A percentile compares a stretch with the other conserved stretches of the same genome.
Evolutionary conservation across 495 filamentous ascomycete genomes (phyloP).

Genomic region (Cairneyella variabilis): DNA sequence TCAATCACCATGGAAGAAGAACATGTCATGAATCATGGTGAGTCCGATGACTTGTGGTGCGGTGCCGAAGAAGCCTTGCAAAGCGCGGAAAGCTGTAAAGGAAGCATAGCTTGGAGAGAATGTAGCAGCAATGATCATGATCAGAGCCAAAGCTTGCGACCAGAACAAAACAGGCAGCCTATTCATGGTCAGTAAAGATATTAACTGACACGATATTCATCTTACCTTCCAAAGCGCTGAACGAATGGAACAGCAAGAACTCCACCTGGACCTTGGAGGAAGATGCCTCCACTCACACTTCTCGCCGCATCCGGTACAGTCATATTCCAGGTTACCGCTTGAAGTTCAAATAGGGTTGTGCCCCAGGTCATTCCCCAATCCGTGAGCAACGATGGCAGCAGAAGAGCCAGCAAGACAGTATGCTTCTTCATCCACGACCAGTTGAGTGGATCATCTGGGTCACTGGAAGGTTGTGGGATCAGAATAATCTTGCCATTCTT

Average conservation of each 20-base stretch:
- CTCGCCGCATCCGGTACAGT: conserved; percentile 35
- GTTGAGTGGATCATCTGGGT: conserved; percentile 16
- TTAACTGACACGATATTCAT: not conserved
- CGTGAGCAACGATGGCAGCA: conserved; percentile 23
- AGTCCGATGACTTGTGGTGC: conserved; percentile 40
- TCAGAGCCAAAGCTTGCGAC: conserved; percentile 44
- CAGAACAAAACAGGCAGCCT: conserved; percentile 44
- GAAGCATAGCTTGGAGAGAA: conserved; percentile 39
- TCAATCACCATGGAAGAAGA: conserved; percentile 45
- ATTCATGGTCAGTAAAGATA: not conserved
- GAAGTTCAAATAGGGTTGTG: conserved; percentile 42
- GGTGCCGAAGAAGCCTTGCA: conserved; percentile 40
- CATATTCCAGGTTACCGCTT: conserved; percentile 46
- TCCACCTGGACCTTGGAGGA: conserved; percentile 50
- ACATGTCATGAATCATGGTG: conserved; percentile 54
- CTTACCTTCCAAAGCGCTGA: conserved; percentile 44
- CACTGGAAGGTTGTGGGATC: conserved; percentile 16
- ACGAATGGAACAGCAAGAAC: conserved; percentile 47
- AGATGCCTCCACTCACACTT: conserved; percentile 47
- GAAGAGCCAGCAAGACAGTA: conserved; percentile 7
- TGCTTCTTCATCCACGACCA: conserved; percentile 17
- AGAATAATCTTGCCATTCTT: conserved; percentile 14
- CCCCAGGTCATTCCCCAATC: conserved; percentile 48
- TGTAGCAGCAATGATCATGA: conserved; percentile 44
- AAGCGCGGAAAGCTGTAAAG: conserved; percentile 43